Evolutionary conservation across 768 basidiomycete genomes (phyloP).

Genomic region (Postia placenta): DNA sequence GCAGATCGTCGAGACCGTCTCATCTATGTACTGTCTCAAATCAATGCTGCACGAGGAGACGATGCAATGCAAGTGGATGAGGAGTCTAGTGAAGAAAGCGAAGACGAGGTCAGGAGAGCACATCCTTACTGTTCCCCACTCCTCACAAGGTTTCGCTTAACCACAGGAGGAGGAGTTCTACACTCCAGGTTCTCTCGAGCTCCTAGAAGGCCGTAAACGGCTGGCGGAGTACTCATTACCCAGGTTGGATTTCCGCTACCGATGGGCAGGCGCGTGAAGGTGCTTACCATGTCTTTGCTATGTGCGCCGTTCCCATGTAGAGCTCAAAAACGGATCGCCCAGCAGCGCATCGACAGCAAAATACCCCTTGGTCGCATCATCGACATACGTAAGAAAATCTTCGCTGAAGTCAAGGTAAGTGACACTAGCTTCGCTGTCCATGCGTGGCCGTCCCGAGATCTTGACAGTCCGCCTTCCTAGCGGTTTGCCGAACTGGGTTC

Average conservation of each 20-base stretch:
- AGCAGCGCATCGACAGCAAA: constrained; percentile 86
- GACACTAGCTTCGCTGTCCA: neutral
- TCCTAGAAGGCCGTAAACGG: constrained; percentile 77
- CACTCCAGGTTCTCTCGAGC: constrained; percentile 81
- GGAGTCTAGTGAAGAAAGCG: constrained; percentile 63
- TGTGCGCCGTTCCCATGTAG: constrained; percentile 48
- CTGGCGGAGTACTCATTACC: constrained; percentile 93
- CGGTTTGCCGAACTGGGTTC: constrained; percentile 91
- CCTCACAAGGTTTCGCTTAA: too few species aligned
- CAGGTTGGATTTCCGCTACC: constrained; percentile 75
- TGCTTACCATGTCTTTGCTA: constrained; percentile 60
- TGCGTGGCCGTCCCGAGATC: neutral
- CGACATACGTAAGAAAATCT: constrained; percentile 88
- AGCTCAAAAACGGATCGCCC: constrained; percentile 90
- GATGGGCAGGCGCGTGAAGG: constrained; percentile 48
- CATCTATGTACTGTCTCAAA: constrained; percentile 92
- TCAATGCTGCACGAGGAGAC: constrained; percentile 81
- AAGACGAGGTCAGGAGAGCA: constrained; percentile 53
- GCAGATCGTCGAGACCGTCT: constrained; percentile 95
- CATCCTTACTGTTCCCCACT: neutral
- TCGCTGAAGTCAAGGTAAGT: constrained; percentile 81
- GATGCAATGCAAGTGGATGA: constrained; percentile 72
- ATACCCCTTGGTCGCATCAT: constrained; percentile 85
- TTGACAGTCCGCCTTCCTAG: constrained; percentile 29
- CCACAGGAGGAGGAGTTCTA: constrained; percentile 95